A percentile compares a stretch with the other conserved stretches of the same genome.
These are phyloP conservation scores for Aspergillus fumigatus DNA, from an alignment of 2,329 filamentous ascomycete species.

Conservation along the genomic window DNA sequence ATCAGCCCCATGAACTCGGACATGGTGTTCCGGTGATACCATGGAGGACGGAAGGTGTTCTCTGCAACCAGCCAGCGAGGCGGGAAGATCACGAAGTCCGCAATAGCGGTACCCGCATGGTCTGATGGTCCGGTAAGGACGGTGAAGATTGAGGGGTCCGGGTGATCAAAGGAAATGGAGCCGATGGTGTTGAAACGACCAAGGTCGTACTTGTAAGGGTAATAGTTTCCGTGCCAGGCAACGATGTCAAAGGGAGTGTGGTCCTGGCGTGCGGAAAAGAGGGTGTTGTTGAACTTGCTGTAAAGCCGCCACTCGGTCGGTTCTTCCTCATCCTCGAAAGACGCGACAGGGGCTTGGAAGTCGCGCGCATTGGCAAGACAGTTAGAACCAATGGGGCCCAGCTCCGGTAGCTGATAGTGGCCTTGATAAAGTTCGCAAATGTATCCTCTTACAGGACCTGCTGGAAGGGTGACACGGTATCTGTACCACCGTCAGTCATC, in stretches of 20 bases:
- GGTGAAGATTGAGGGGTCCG: constrained; percentile 73
- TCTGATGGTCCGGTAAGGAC: constrained; percentile 57
- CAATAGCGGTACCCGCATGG: constrained; percentile 57
- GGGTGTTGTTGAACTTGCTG: constrained; percentile 62
- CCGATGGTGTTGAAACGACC: constrained; percentile 72
- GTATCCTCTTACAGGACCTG: constrained; percentile 64
- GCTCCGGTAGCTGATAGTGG: constrained; percentile 66
- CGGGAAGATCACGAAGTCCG: constrained; percentile 63
- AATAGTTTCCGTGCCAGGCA: constrained; percentile 76
- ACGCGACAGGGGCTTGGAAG: constrained; percentile 68
- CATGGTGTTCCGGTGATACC: constrained; percentile 63
- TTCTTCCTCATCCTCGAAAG: constrained; percentile 58
- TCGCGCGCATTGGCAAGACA: constrained; percentile 71
- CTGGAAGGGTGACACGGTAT: constrained; percentile 65
- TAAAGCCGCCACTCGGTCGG: constrained; percentile 51
- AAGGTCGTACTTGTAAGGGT: constrained; percentile 77
- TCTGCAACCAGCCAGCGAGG: constrained; percentile 61
- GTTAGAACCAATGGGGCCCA: constrained; percentile 70
- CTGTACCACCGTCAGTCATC: constrained; percentile 12
- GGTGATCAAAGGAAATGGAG: constrained; percentile 69
- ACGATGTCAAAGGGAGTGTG: constrained; percentile 77
- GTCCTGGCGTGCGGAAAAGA: constrained; percentile 61
- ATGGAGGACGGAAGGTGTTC: constrained; percentile 57
- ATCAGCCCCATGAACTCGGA: constrained; percentile 65
- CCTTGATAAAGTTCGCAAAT: constrained; percentile 70